Base-by-base conservation (phyloP, 78 protist genomes). In the Diacronema lutheri region DNA sequence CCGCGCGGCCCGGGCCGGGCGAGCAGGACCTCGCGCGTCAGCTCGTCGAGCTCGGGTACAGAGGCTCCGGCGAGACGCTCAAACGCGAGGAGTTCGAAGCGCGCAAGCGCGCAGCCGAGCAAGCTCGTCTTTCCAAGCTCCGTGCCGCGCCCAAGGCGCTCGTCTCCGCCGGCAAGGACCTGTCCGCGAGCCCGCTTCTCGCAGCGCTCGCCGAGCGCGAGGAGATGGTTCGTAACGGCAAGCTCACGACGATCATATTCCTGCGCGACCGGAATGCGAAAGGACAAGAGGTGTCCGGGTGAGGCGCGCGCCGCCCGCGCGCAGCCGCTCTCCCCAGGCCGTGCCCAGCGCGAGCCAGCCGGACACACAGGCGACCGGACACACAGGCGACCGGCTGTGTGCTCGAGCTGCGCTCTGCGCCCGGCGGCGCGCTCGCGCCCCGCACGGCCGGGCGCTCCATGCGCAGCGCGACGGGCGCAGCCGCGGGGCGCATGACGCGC, bases 21-120 rank as follows among this genome's bases (percentile, higher is more conserved):
- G 16, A 3, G 50, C 50, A 44, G 46, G 95, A 92, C 38, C 87
- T 94, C 5, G 96, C 95, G 3, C 79, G 98, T 10, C 93, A 93
- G 84, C 88, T 96, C 7, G 95, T 92, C 23, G 98, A 96, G 87
- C 94, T 96, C 41, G 98, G 98, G 20, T 93, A 88, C 60, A 90
- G 95, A 1, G 96, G 96, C 19, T 72, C 50, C 16, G 97, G 97
- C 37, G 94, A 94, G n/a, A 74, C 89, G 14, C 81, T 96, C 44
- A 85, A 80, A 58, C 79, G 97, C 16, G 96, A 90, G 26, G 97
- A 96, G 81, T 96, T 93, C 31, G 95, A 94, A 40, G 89, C 72
- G 40, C 71, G 90, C 11, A 86, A 90, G 61, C 19, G 26, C 21
- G 92, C 79, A 4, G 89, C 61, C 12, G 87, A 31, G 64, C 37